Base-by-base conservation (phyloP, 1,284 basidiomycete species). In the Apiotrichum siamense region DNA sequence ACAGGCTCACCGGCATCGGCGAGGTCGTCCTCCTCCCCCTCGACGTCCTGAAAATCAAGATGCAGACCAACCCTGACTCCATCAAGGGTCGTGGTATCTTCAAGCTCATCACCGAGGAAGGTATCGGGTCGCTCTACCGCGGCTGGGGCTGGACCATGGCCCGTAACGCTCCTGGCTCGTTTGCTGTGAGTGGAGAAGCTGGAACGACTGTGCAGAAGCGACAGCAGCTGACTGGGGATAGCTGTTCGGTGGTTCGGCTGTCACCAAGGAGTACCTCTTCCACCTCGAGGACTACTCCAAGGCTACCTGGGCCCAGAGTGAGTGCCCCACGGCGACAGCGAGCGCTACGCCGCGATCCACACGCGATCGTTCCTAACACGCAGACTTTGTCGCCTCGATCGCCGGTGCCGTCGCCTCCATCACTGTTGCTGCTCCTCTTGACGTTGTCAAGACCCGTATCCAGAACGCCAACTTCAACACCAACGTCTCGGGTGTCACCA, bases 91-190 rank as follows among this genome's bases (percentile, higher is more conserved):
- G 94, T 33, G 92, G 93, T 33, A 81, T 96, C 63, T 60, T 96
- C 52, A 85, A 86, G 49, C 92, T 98, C 61, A 83, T 98, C 70
- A 77, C 85, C 61, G 93, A 98, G 63, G 96, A 98, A 70, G 91
- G 93, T 52, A 66, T 81, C 48, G 85, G 82, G 12, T 82, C 86
- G 3, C 81, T 98, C 33, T 98, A 98, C 77, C 84, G 92, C 60
- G 94, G 94, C 35, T 97, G 92, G 88, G 94, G 93, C 49, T 97
- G 94, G 94, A 98, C 94, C 32, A 88, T 97, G 79, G 93, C 92
- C 1, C 83, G 94, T 51, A 98, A 98, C 70, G 94, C 94, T 2
- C 94, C 94, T 3, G 94, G 94, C 15, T 86, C 83, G 49, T 98
- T 98, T 64, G 91, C 94, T 49, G 89, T 91, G 66, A 57, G 87